Conservation (phyloP, 495 filamentous ascomycete genomes). For the Hamigera avellanea region DNA sequence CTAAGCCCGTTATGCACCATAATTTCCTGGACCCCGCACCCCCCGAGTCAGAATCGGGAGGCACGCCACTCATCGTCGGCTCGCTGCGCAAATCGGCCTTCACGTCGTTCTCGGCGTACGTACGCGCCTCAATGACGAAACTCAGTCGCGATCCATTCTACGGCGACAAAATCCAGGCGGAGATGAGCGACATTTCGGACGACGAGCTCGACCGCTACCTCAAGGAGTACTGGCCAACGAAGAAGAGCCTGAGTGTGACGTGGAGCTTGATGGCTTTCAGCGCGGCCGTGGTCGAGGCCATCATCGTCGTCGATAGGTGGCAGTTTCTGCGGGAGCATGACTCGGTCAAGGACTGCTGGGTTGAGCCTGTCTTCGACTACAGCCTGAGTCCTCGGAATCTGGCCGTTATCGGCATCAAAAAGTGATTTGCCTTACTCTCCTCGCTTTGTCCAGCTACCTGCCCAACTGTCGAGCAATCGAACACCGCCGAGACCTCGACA, state of each 20-base stretch:
- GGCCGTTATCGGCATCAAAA: conserved; percentile 82
- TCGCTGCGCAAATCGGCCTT: conserved; percentile 74
- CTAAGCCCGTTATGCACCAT: conserved; percentile 32
- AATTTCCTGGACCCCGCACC: conserved; percentile 22
- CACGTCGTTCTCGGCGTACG: conserved; percentile 61
- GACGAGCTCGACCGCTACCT: conserved; percentile 65
- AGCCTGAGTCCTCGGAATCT: conserved; percentile 76
- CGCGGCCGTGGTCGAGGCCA: conserved; percentile 72
- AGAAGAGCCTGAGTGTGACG: conserved; percentile 71
- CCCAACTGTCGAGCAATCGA: background rate
- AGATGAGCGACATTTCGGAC: conserved; percentile 53
- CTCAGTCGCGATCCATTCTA: conserved; percentile 46
- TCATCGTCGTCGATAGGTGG: conserved; percentile 90
- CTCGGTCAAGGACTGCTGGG: conserved; percentile 63
- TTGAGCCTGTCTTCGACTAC: conserved; percentile 89
- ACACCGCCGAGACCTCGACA: no score
- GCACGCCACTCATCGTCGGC: conserved; percentile 73
- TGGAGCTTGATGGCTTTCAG: conserved; percentile 97
- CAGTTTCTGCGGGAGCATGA: conserved; percentile 71
- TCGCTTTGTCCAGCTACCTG: no score
- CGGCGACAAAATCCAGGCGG: conserved; percentile 43
- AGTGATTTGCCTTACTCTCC: conserved; percentile 18
- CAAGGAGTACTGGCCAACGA: conserved; percentile 45
- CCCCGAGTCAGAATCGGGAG: conserved; percentile 20
- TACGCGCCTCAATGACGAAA: conserved; percentile 68